These are phyloP conservation scores for Pichia sp. DNA, from an alignment of 1,139 yeast species.

Conservation along the genomic window DNA sequence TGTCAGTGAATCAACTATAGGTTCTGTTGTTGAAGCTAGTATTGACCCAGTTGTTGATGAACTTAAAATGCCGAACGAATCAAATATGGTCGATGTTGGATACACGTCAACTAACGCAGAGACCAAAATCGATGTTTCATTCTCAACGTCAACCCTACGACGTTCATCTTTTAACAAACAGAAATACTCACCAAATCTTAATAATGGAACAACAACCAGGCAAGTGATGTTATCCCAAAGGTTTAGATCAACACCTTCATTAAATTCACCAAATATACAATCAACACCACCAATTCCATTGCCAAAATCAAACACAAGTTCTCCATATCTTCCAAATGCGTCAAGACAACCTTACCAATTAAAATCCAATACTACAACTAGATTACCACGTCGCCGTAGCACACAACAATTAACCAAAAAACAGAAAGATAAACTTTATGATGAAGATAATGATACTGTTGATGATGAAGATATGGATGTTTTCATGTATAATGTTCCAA, in stretches of 20 bases:
- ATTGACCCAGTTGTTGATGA: too few relatives aligned
- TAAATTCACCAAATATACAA: slow-evolving; percentile 1
- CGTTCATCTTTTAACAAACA: slow-evolving; percentile 4
- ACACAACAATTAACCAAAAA: slow-evolving; percentile 32
- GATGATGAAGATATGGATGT: slow-evolving; percentile 35
- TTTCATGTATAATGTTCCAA: slow-evolving; percentile 43
- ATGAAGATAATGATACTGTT: slow-evolving; percentile 31
- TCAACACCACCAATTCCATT: slow-evolving; percentile 10
- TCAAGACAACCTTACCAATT: slow-evolving; percentile 5
- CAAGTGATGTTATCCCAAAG: slow-evolving; percentile 2
- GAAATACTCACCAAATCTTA: neutral
- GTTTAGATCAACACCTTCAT: slow-evolving; percentile 11
- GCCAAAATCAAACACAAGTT: slow-evolving; percentile 15
- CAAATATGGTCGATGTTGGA: neutral
- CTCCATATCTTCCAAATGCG: slow-evolving; percentile 8
- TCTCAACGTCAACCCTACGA: slow-evolving; percentile 5
- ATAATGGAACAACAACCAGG: neutral
- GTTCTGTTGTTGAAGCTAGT: too few relatives aligned
- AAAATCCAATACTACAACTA: slow-evolving; percentile 12
- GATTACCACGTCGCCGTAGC: slow-evolving; percentile 25
- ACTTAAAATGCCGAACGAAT: too few relatives aligned
- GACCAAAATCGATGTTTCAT: slow-evolving; percentile 4
- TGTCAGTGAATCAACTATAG: too few relatives aligned
- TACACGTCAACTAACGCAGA: neutral
- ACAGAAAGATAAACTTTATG: slow-evolving; percentile 38